Conservation (phyloP, 495 filamentous ascomycete species). For the Apiosordaria backusii region DNA sequence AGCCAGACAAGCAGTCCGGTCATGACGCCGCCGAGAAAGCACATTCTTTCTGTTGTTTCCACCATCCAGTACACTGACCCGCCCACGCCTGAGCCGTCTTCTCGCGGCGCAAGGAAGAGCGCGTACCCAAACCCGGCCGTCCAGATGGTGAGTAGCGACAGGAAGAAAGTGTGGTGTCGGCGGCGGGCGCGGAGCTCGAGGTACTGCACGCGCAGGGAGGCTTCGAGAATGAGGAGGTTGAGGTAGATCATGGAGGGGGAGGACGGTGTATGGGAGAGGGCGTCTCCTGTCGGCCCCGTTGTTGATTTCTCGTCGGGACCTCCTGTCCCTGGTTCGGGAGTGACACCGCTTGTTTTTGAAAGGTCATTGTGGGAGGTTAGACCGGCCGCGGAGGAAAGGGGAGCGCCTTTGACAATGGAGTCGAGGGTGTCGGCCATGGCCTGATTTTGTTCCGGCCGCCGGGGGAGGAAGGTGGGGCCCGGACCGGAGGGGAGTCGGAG, state of each 20-base stretch:
- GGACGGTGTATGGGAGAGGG: conserved; percentile 75
- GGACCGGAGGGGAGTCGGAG: neutral
- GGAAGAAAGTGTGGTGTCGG: conserved; percentile 92
- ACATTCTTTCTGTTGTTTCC: conserved; percentile 81
- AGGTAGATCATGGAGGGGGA: conserved; percentile 96
- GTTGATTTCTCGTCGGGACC: neutral
- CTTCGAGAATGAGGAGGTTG: conserved; percentile 95
- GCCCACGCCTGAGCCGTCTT: conserved; percentile 85
- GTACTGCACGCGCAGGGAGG: conserved; percentile 88
- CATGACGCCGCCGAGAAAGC: conserved; percentile 79
- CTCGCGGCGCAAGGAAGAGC: conserved; percentile 82
- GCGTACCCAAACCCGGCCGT: conserved; percentile 77
- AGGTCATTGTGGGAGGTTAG: conserved; percentile 27
- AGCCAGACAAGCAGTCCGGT: conserved; percentile 83
- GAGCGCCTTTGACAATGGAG: conserved; percentile 81
- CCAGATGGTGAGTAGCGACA: conserved; percentile 75
- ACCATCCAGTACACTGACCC: conserved; percentile 95
- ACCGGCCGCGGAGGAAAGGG: conserved; percentile 38
- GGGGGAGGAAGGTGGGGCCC: neutral
- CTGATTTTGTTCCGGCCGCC: neutral
- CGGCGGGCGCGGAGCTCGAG: conserved; percentile 82
- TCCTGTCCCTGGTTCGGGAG: conserved; percentile 20
- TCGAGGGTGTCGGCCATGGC: conserved; percentile 62
- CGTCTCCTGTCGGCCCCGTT: conserved; percentile 54
- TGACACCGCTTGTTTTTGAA: conserved; percentile 35